Base-by-base conservation (phyloP, 495 filamentous ascomycete genomes). In the Penicillium riverlandense region DNA sequence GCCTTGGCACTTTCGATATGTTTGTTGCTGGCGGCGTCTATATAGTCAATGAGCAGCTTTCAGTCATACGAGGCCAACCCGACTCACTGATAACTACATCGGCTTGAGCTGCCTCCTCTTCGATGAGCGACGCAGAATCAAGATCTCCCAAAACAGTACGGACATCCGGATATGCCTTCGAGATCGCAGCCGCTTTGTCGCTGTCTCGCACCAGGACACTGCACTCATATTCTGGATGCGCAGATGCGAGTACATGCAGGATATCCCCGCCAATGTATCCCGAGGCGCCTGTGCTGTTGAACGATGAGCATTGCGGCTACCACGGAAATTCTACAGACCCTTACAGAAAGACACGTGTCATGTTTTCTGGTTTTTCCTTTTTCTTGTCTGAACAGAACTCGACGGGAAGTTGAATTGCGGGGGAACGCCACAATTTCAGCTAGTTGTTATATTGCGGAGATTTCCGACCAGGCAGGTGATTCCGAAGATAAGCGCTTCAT, bases 181-280 rank as follows among this genome's bases (percentile, higher is more conserved):
- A 70, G 22, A 88, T 65, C 31, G 54, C 53, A 16, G 80, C 70
- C 40, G 74, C 81, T 46, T 77, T 79, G 43, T 70, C 68, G 35
- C 71, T 63, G 46, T 75, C 75, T n/a, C 83, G 75, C 22, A 83
- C 80, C 11, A 86, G 63, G 15, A 73, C 62, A 6, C 75, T 75
- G 54, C 78, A 74, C 29, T 78, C 69, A 41, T 71, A 77, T 8
- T 83, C 73, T 0, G 76, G 76, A 48, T 83, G 73, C 10, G 74
- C 61, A 8, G 71, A 55, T 14, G 61, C 51, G n/a, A 85, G 57
- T 11, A 59, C 62, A 41, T 74, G 70, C 29, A 84, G 65, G 28
- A 67, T 67, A 48, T 85, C 79, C 12, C 84, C 81, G 14, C 80
- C 82, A 47, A 85, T 82, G 55, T 82, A 86, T 40, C 82, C 82